A percentile compares a stretch with the other conserved stretches of the same genome.
Evolutionary conservation across 257 asterid species (phyloP).

Genomic region (Anisodus acutangulus): DNA sequence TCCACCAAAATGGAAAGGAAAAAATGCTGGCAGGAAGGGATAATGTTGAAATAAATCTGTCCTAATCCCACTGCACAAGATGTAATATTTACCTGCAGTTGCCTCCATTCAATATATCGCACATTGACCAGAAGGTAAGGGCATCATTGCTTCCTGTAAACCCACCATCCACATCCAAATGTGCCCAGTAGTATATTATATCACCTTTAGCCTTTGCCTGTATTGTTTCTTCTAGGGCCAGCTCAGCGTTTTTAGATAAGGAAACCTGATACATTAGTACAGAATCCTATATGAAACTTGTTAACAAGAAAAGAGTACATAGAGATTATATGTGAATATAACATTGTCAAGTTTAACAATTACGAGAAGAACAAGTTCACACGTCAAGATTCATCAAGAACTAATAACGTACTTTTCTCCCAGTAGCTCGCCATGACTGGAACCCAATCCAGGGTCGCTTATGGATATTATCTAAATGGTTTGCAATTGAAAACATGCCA

Average conservation of each 20-base stretch:
- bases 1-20: conserved; percentile 22
- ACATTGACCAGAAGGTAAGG: conserved; percentile 94
- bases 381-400: conserved; percentile 10
- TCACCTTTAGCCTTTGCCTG: conserved; percentile 77
- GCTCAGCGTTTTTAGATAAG: conserved; percentile 75
- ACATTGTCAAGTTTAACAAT: conserved; percentile 7
- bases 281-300: conserved; percentile 13
- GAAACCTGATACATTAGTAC: conserved; percentile 58
- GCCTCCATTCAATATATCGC: conserved; percentile 93
- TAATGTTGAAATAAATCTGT: neutral
- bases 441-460: conserved; percentile 99
- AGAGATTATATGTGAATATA: conserved; percentile 3
- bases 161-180: conserved; percentile 70
- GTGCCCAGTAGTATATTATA: conserved; percentile 84
- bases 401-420: conserved; percentile 63
- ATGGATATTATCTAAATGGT: conserved; percentile 81
- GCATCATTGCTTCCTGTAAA: conserved; percentile 61
- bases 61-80: neutral
- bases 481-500: conserved; percentile 94
- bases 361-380: conserved; percentile 15
- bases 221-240: conserved; percentile 71
- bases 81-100: conserved; percentile 79
- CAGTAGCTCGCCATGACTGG: conserved; percentile 99
- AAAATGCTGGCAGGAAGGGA: neutral
- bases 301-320: conserved; percentile 23